Percentiles rank a stretch among this genome's conserved stretches.
phyloP scores from a whole-genome alignment of 176 grass and related monocot genomes.

The Guadua angustifolia region DNA sequence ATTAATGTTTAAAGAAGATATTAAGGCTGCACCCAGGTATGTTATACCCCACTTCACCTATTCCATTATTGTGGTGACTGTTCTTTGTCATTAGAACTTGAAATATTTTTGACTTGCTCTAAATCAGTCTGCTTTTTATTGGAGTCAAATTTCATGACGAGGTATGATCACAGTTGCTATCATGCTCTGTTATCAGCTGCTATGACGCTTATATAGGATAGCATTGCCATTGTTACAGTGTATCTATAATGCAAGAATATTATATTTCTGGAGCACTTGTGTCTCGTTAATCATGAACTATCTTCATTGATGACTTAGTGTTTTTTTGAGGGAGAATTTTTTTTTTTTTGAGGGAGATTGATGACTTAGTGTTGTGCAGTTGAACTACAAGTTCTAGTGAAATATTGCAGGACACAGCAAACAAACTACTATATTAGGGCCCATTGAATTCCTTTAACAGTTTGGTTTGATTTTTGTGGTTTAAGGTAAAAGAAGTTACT shows the following conservation, averaged over 20 bases:
- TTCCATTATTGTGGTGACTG: not conserved
- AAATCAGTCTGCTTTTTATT: not conserved
- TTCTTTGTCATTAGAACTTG: conserved; percentile 5
- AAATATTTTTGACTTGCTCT: conserved; percentile 4
- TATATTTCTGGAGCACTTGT: not conserved
- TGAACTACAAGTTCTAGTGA: not conserved
- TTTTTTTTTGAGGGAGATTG: too few species aligned
- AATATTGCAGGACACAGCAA: not conserved
- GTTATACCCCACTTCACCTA: not conserved
- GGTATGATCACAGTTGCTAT: not conserved
- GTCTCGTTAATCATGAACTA: not conserved
- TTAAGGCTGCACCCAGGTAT: conserved; percentile 46
- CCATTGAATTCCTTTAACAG: not conserved
- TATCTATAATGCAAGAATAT: not conserved
- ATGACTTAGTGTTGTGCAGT: not conserved
- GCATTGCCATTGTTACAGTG: not conserved
- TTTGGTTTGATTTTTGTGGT: conserved; percentile 1
- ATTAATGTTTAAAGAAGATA: conserved; percentile 61
- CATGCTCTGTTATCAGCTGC: not conserved
- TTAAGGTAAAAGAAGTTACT: not conserved
- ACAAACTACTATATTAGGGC: not conserved
- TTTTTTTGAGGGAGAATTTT: too few species aligned
- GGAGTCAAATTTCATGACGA: not conserved
- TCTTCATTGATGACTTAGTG: not conserved
- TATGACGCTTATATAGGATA: not conserved